Evolutionary conservation across 1,284 basidiomycete species (phyloP), one percentile per base, ranked within the genome.

Genomic region (Puccinia brachypodii): DNA sequence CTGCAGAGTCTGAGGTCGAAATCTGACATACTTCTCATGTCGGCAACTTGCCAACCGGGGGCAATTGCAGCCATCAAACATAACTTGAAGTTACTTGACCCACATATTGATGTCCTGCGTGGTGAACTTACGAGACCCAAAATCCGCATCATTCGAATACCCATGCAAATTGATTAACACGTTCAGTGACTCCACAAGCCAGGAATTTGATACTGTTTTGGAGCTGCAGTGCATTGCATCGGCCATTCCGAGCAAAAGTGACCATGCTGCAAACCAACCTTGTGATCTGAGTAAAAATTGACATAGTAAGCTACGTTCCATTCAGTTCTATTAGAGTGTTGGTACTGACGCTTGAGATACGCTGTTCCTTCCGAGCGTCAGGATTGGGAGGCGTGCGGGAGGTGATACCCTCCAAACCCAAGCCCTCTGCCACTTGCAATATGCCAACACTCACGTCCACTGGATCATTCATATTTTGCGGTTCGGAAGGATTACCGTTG

Each of bases 51-150:
- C 38, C 25, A 22, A 28, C 76, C 76, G n/a, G 28, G 28, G 9
- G 76, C 76, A 47, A 36, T 77, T 13, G 40, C 33, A 31, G 76
- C 62, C 22, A 77, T 77, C 62, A 66, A 66, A 22, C 0, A 53
- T 3, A 77, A 68, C 25, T 53, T 77, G 11, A 60, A 64, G 14
- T 22, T 77, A 4, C 31, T 66, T n/a, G 47, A 50, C 28, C n/a
- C 11, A 19, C 60, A 64, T 19, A 31, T 44, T 2, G 64, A 66
- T 56, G 16, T 78, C 28, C 25, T 68, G 25, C 11, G 47, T 31
- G 36, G 25, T 28, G 64, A 77, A 68, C 60, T 77, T 0, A 50
- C 42, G 19, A 6, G 62, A 8, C 76, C 76, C 4, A 33, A 47
- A 77, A 66, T 77, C 14, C 14, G 76, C 3, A 64, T 66, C 7